These are phyloP conservation scores for Neophaeococcomyces aloes DNA, from an alignment of 2,329 filamentous ascomycete genomes.

Conservation along the genomic window DNA sequence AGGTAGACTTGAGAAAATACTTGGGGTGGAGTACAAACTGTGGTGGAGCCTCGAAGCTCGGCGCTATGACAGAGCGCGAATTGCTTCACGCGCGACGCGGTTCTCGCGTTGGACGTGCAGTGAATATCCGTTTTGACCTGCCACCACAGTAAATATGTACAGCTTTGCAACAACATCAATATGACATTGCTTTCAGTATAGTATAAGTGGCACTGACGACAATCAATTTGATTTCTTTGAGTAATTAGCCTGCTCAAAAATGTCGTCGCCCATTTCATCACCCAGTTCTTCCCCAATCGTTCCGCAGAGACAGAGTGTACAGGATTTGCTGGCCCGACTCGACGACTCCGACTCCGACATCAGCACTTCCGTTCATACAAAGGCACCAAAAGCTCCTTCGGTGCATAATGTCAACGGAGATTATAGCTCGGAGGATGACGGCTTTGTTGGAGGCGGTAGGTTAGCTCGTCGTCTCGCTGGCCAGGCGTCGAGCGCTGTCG, in stretches of 20 bases:
- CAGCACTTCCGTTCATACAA: too few species aligned
- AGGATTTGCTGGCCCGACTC: conserved; percentile 40
- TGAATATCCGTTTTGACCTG: too few species aligned
- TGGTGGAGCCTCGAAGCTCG: not conserved
- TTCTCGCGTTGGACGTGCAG: not conserved
- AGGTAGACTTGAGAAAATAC: too few species aligned
- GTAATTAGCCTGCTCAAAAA: not conserved
- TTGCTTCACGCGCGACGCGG: conserved; percentile 2
- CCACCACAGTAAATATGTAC: not conserved
- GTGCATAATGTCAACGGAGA: conserved; percentile 13
- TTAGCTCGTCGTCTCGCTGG: conserved; percentile 44
- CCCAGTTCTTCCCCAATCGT: conserved; percentile 8
- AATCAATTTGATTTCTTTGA: too few species aligned
- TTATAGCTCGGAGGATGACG: conserved; percentile 33
- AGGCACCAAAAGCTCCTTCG: not conserved
- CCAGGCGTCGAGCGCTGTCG: conserved; percentile 2
- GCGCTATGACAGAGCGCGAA: not conserved
- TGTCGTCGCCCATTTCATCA: conserved; percentile 3
- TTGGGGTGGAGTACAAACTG: not conserved
- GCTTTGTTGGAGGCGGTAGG: conserved; percentile 45
- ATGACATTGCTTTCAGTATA: not conserved
- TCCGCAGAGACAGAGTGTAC: conserved; percentile 36
- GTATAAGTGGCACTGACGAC: too few species aligned
- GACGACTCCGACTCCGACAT: conserved; percentile 39
- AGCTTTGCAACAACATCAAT: not conserved